These are phyloP conservation scores for Rhizophagus clarus DNA, from an alignment of 192 early-diverging fungal species.

Conservation along the genomic window DNA sequence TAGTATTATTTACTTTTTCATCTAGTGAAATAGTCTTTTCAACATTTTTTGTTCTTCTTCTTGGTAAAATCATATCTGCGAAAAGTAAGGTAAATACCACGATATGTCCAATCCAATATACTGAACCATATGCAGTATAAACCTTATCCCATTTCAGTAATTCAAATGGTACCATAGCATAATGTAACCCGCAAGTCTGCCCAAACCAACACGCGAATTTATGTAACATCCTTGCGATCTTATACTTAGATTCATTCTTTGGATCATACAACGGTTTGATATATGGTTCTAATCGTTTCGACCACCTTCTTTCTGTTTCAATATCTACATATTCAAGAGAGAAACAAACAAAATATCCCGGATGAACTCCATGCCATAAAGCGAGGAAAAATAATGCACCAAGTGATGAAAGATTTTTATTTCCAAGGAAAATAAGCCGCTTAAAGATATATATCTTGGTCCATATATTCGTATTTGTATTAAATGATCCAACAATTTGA, in stretches of 20 bases:
- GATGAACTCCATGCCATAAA: conserved; percentile 64
- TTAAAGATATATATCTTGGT: conserved; percentile 65
- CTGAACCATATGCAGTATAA: conserved; percentile 24
- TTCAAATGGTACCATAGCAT: conserved; percentile 54
- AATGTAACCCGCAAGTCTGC: conserved; percentile 49
- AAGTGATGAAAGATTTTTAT: conserved; percentile 53
- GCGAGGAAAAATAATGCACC: conserved; percentile 56
- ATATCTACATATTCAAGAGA: conserved; percentile 60
- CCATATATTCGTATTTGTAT: conserved; percentile 70
- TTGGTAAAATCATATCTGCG: conserved; percentile 26
- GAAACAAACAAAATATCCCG: conserved; percentile 62
- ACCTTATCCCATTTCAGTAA: conserved; percentile 43
- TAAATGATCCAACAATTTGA: conserved; percentile 59
- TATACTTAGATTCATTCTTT: conserved; percentile 25
- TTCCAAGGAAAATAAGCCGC: conserved; percentile 56
- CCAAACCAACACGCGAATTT: conserved; percentile 43
- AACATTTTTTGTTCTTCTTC: background rate
- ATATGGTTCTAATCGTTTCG: conserved; percentile 36
- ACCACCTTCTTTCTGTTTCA: conserved; percentile 48
- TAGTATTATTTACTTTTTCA: too few species aligned
- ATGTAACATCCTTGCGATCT: conserved; percentile 32
- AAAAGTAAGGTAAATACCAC: conserved; percentile 18
- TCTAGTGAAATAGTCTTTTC: background rate
- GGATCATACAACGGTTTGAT: conserved; percentile 37
- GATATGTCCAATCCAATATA: conserved; percentile 25